Percentiles rank a stretch among this genome's conserved stretches.
phyloP scores from a whole-genome alignment of 73 alveolate species.

The Paramecium biaurelia region DNA sequence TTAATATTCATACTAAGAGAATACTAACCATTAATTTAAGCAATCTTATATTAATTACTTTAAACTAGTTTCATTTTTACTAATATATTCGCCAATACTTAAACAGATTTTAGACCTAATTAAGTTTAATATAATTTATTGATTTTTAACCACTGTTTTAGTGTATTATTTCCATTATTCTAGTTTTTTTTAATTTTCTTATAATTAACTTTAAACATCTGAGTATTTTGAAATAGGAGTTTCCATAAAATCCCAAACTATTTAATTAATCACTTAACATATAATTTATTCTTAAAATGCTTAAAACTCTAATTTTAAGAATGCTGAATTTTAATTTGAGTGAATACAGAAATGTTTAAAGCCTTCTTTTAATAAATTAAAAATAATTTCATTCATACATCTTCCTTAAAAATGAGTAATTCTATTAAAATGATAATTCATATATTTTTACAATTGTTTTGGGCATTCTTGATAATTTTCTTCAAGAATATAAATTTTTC shows the following conservation, averaged over 20 bases:
- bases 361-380: background rate
- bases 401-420: background rate
- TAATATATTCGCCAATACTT: background rate
- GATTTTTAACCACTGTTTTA: background rate
- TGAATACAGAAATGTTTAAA: background rate
- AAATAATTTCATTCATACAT: background rate
- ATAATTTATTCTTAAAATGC: background rate
- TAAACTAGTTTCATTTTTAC: background rate
- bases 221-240: background rate
- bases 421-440: background rate
- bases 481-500: background rate
- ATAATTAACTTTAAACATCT: background rate
- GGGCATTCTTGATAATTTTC: background rate
- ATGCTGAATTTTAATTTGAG: background rate
- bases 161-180: background rate
- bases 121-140: background rate
- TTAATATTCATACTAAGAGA: background rate
- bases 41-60: background rate
- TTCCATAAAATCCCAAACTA: slow-evolving; percentile 6
- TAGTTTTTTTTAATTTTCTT: background rate
- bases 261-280: background rate
- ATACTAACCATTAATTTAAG: background rate
- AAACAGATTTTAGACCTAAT: background rate
- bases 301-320: background rate
- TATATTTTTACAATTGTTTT: background rate